Evolutionary conservation across 768 basidiomycete species (phyloP).

Genomic region (Tephrocybe sp.): DNA sequence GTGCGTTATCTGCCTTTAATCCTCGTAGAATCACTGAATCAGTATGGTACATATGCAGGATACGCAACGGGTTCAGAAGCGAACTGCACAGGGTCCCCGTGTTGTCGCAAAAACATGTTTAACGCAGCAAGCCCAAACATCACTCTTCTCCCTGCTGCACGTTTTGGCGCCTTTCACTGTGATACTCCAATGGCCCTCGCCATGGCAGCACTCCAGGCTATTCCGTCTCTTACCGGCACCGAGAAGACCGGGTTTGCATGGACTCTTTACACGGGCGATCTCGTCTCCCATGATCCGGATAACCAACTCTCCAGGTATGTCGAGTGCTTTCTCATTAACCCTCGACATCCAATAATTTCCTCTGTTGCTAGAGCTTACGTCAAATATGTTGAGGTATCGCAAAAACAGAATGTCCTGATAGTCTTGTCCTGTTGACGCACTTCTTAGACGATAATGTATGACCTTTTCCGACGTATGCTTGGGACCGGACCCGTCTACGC

Average conservation of each 20-base stretch:
- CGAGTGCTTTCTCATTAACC: background rate
- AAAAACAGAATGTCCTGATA: background rate
- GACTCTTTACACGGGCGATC: conserved; percentile 69
- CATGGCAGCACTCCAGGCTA: conserved; percentile 59
- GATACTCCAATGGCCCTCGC: conserved; percentile 65
- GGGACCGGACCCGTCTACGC: conserved; percentile 73
- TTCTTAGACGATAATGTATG: conserved; percentile 57
- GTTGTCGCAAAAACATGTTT: conserved; percentile 57
- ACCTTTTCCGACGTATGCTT: conserved; percentile 59
- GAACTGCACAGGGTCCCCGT: conserved; percentile 60
- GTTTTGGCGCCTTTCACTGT: conserved; percentile 64
- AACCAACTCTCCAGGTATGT: conserved; percentile 59
- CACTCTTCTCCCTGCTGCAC: conserved; percentile 58
- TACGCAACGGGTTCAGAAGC: conserved; percentile 69
- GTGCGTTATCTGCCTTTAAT: conserved; percentile 32
- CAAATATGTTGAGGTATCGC: conserved; percentile 63
- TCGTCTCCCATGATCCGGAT: conserved; percentile 69
- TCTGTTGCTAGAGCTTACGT: conserved; percentile 47
- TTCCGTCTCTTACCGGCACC: conserved; percentile 65
- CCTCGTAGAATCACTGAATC: background rate
- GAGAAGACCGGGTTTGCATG: conserved; percentile 59
- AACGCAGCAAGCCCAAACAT: conserved; percentile 49
- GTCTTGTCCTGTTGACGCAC: background rate
- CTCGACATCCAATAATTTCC: background rate
- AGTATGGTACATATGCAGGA: conserved; percentile 34